A percentile compares a stretch with the other conserved stretches of the same genome.
Evolutionary conservation across 1,139 yeast species (phyloP).

Genomic region (Pneumocystis wakefieldiae): DNA sequence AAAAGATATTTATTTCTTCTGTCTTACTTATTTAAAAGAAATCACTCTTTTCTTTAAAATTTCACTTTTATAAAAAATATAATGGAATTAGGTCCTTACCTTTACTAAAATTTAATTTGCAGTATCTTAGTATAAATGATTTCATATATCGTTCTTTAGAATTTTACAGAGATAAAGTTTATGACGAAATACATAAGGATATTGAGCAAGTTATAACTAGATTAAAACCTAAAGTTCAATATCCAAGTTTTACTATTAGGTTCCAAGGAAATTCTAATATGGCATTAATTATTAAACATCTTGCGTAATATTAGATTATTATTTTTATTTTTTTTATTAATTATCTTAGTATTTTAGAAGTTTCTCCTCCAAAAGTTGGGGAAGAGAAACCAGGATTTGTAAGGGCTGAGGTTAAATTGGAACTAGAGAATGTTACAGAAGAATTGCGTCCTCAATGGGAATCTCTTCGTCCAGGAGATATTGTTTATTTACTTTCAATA

Average conservation of each 20-base stretch:
- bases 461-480: slow-evolving; percentile 20
- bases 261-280: slow-evolving; percentile 23
- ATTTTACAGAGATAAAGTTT: slow-evolving; percentile 16
- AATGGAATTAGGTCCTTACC: slow-evolving; percentile 14
- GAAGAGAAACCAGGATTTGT: slow-evolving; percentile 17
- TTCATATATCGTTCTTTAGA: slow-evolving; percentile 22
- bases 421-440: slow-evolving; percentile 15
- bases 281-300: slow-evolving; percentile 19
- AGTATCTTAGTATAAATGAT: slow-evolving; percentile 27
- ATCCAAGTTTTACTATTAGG: slow-evolving; percentile 7
- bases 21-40: slow-evolving; percentile 15
- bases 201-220: slow-evolving; percentile 18
- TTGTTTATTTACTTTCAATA: slow-evolving; percentile 21
- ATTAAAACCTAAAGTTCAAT: slow-evolving; percentile 15
- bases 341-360: slow-evolving; percentile 16
- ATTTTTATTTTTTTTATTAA: neutral
- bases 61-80: slow-evolving; percentile 3
- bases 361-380: slow-evolving; percentile 20
- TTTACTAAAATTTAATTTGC: slow-evolving; percentile 18
- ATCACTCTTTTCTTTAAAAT: slow-evolving; percentile 8
- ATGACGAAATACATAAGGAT: slow-evolving; percentile 20
- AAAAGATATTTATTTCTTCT: neutral
- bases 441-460: slow-evolving; percentile 24
- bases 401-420: slow-evolving; percentile 19
- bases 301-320: slow-evolving; percentile 6